Conservation (phyloP, 495 filamentous ascomycete species). For the Neurospora sp. region DNA sequence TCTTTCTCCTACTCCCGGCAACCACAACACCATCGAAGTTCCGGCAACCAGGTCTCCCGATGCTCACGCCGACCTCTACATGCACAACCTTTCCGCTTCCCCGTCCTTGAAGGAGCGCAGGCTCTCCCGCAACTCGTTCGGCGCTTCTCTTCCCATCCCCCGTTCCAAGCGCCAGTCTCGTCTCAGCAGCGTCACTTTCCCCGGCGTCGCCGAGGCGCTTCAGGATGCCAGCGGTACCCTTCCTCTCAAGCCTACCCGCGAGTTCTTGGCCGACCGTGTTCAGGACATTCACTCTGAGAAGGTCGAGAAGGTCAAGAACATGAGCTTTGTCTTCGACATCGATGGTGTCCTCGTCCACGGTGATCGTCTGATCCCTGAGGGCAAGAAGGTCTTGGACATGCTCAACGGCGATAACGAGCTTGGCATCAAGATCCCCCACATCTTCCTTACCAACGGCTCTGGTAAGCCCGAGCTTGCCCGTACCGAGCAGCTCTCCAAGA, state of each 20-base stretch:
- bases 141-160: slow-evolving; percentile 66
- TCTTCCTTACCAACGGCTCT: slow-evolving; percentile 59
- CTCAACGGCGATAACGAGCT: slow-evolving; percentile 59
- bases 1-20: slow-evolving; percentile 5
- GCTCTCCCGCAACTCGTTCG: slow-evolving; percentile 71
- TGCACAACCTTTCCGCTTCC: slow-evolving; percentile 60
- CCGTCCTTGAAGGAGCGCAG: slow-evolving; percentile 59
- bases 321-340: slow-evolving; percentile 60
- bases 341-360: slow-evolving; percentile 58
- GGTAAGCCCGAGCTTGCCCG: slow-evolving; percentile 52
- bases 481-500: slow-evolving; percentile 47
- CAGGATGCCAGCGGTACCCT: slow-evolving; percentile 35
- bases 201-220: slow-evolving; percentile 28
- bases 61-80: slow-evolving; percentile 57
- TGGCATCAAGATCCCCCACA: slow-evolving; percentile 61
- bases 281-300: slow-evolving; percentile 64
- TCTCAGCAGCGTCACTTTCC: slow-evolving; percentile 42
- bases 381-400: slow-evolving; percentile 48
- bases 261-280: slow-evolving; percentile 61
- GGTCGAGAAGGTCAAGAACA: slow-evolving; percentile 53
- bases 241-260: slow-evolving; percentile 45
- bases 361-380: slow-evolving; percentile 53
- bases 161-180: slow-evolving; percentile 59
- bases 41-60: slow-evolving; percentile 60
- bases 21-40: slow-evolving; percentile 53